A percentile compares a stretch with the other conserved stretches of the same genome.
phyloP scores from a whole-genome alignment of 305 asterid species.

The Plantago coronopus region DNA sequence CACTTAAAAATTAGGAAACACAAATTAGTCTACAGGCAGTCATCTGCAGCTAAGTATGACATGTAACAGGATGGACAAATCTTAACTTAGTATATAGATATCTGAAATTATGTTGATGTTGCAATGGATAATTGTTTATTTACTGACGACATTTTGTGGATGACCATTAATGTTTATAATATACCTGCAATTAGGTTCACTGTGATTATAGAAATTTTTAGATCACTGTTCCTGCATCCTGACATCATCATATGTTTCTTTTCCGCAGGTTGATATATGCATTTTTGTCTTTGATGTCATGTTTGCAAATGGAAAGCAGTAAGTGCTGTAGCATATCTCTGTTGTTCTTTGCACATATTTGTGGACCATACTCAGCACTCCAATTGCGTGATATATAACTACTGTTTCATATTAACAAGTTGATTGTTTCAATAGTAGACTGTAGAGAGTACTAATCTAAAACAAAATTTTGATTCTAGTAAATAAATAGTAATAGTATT shows the following conservation, averaged over 20 bases:
- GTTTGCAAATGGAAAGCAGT: constrained; percentile 86
- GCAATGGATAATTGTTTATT: no score
- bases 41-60: constrained; percentile 6
- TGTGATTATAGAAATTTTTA: not conserved
- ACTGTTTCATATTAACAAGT: no score
- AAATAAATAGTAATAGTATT: not conserved
- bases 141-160: no score
- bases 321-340: constrained; percentile 30
- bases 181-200: not conserved
- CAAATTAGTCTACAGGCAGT: constrained; percentile 4
- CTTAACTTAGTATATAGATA: not conserved
- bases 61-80: constrained; percentile 4
- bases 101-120: constrained; percentile 3
- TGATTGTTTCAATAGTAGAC: not conserved
- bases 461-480: constrained; percentile 7
- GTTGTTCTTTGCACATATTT: constrained; percentile 12
- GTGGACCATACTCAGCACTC: no score
- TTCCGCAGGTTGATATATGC: constrained; percentile 78
- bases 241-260: constrained; percentile 19
- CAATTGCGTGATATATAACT: no score
- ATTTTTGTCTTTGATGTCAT: constrained; percentile 78
- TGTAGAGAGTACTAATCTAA: constrained; percentile 8
- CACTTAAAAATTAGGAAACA: not conserved
- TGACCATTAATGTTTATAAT: no score
- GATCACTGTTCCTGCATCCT: constrained; percentile 27